Evolutionary conservation across 2,329 filamentous ascomycete genomes (phyloP), one percentile per base, ranked within the genome.

Genomic region (Thielaviopsis ethacetica): DNA sequence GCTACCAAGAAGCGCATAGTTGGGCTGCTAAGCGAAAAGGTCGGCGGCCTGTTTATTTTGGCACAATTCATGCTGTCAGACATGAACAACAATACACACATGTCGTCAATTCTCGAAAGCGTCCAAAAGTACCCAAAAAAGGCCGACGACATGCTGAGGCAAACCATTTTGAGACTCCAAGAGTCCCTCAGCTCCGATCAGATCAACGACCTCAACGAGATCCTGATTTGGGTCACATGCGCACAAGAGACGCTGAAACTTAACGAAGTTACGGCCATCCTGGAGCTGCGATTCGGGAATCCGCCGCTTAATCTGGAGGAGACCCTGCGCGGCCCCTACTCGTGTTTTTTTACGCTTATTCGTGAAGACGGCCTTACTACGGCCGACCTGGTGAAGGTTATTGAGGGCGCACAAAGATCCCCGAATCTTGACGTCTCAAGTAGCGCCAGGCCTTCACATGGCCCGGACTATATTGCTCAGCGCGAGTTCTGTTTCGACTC

Each of bases 51-150:
- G 19, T 77, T 77, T 62, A 74, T 77, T 21, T 69, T 75, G 53
- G 75, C 75, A 53, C 73, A 76, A 59, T 72, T 76, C 52, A 77
- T 77, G 75, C 59, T 80, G 2, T 72, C 72, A 5, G 76, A 80
- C 54, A 66, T 77, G 2, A 71, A 69, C 22, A 71, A 72, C 34
- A 71, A 76, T 59, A 68, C 70, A 2, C 75, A 76, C 51, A 72
- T 74, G 0, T 68, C 71, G 6, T 73, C 73, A 0, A 77, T 71
- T 1, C 69, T 73, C 5, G 69, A 74, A 21, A 72, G 72, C 50
- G 64, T 80, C 0, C 67, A 71, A 21, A 67, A 68, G 0, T 77
- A 76, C 47, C 74, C 75, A 10, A 71, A 68, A 34, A 70, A 73
- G 62, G 72, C 72, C 44, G 71, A 73, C 57, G 73, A 72, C 7